Evolutionary conservation across 2,329 filamentous ascomycete genomes (phyloP).

Genomic region (Apiospora arundinis): DNA sequence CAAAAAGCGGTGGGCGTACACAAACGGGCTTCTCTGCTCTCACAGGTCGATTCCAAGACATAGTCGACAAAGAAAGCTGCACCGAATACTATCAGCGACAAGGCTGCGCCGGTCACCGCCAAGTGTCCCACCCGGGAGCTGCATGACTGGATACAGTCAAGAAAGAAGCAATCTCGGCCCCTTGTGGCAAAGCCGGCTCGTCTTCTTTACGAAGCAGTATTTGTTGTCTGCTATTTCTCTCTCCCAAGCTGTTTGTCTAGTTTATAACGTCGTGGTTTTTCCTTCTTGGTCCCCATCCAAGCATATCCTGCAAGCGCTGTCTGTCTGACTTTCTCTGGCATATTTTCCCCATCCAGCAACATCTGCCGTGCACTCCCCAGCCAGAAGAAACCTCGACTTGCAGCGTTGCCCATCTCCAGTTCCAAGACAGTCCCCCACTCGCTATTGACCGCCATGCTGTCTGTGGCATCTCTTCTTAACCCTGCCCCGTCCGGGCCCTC

Average conservation of each 20-base stretch:
- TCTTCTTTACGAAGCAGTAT: constrained; percentile 42
- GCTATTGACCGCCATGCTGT: constrained; percentile 60
- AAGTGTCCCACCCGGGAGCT: constrained; percentile 44
- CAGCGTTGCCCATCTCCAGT: constrained; percentile 40
- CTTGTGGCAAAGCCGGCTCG: constrained; percentile 44
- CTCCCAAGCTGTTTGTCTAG: constrained; percentile 43
- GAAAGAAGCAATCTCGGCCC: constrained; percentile 45
- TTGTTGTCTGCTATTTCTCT: constrained; percentile 32
- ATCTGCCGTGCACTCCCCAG: constrained; percentile 30
- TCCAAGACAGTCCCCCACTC: constrained; percentile 46
- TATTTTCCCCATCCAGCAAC: constrained; percentile 30
- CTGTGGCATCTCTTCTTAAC: constrained; percentile 71
- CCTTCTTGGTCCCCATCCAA: constrained; percentile 24
- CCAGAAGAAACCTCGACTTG: constrained; percentile 35
- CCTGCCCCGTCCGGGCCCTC: constrained; percentile 56
- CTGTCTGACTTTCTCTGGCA: constrained; percentile 43
- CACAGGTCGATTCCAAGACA: constrained; percentile 57
- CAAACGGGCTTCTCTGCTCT: constrained; percentile 52
- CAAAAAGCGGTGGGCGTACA: constrained; percentile 56
- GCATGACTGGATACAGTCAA: constrained; percentile 47
- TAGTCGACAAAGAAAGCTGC: constrained; percentile 53
- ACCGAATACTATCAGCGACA: constrained; percentile 49
- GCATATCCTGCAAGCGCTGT: constrained; percentile 41
- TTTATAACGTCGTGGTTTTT: constrained; percentile 44
- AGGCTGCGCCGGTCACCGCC: constrained; percentile 42